Evolutionary conservation across 768 basidiomycete genomes (phyloP).

Genomic region (Melanogaster broomeanus): DNA sequence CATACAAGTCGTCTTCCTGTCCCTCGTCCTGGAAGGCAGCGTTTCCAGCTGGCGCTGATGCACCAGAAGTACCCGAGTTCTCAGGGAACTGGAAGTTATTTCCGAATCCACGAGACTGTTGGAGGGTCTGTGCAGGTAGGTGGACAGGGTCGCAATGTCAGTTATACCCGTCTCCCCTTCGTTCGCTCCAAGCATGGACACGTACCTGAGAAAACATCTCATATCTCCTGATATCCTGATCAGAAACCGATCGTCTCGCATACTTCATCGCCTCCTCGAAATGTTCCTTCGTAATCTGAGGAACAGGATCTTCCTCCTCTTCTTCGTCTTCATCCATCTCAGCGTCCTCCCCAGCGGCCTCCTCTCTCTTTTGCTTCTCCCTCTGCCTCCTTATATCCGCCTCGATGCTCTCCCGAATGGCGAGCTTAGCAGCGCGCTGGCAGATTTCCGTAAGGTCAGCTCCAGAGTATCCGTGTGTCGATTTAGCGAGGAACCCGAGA

Average conservation of each 20-base stretch:
- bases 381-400: constrained; percentile 79
- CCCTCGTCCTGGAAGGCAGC: constrained; percentile 83
- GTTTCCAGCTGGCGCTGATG: constrained; percentile 57
- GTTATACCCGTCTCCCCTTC: not conserved
- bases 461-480: constrained; percentile 97
- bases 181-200: not conserved
- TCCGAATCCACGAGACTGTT: constrained; percentile 91
- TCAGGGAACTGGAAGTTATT: constrained; percentile 99
- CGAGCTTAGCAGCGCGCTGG: constrained; percentile 95
- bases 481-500: constrained; percentile 83
- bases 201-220: constrained; percentile 95
- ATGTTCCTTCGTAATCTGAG: constrained; percentile 86
- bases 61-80: constrained; percentile 39
- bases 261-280: constrained; percentile 99
- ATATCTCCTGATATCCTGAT: constrained; percentile 95
- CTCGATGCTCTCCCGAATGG: constrained; percentile 94
- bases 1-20: constrained; percentile 91
- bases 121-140: constrained; percentile 74
- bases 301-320: constrained; percentile 87
- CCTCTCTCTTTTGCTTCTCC: constrained; percentile 81
- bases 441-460: constrained; percentile 99
- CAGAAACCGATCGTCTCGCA: constrained; percentile 95
- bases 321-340: constrained; percentile 73
- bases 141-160: constrained; percentile 1
- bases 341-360: constrained; percentile 58